Evolutionary conservation across 495 filamentous ascomycete genomes (phyloP).

Genomic region (Hyaloscypha bicolor): DNA sequence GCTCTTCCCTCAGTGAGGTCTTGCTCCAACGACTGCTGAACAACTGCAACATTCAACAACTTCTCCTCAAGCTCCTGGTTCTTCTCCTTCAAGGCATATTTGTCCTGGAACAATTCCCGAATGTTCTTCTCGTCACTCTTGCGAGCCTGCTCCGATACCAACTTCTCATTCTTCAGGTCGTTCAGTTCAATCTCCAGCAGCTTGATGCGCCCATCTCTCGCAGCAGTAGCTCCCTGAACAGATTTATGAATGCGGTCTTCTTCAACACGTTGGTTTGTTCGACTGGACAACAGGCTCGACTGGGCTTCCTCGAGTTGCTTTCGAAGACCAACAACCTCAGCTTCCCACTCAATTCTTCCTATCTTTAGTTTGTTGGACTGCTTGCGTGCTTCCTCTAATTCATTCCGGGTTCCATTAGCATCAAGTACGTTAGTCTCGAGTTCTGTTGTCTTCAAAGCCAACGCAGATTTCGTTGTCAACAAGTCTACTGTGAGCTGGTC

Average conservation of each 20-base stretch:
- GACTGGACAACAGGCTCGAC: not conserved
- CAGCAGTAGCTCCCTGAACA: not conserved
- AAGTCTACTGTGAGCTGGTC: no score
- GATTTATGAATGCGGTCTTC: not conserved
- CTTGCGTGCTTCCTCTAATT: no score
- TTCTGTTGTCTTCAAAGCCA: no score
- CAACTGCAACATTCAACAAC: no score
- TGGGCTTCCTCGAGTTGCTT: not conserved
- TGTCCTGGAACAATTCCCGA: not conserved
- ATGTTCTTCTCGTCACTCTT: not conserved
- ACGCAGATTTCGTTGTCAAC: no score
- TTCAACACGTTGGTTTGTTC: not conserved
- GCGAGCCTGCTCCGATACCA: no score
- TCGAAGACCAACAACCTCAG: not conserved
- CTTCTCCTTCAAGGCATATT: not conserved
- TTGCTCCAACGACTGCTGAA: no score
- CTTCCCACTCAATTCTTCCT: not conserved
- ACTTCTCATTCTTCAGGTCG: not conserved
- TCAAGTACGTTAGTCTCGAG: no score
- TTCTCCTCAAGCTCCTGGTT: no score
- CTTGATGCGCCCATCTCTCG: not conserved
- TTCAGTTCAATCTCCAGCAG: not conserved
- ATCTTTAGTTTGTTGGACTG: not conserved
- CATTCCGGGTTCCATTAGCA: no score
- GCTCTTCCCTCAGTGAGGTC: no score